Percentiles rank a stretch among this genome's conserved stretches.
Conservation (phyloP, 176 grass and related monocot species). For the Aegilops speltoides region DNA sequence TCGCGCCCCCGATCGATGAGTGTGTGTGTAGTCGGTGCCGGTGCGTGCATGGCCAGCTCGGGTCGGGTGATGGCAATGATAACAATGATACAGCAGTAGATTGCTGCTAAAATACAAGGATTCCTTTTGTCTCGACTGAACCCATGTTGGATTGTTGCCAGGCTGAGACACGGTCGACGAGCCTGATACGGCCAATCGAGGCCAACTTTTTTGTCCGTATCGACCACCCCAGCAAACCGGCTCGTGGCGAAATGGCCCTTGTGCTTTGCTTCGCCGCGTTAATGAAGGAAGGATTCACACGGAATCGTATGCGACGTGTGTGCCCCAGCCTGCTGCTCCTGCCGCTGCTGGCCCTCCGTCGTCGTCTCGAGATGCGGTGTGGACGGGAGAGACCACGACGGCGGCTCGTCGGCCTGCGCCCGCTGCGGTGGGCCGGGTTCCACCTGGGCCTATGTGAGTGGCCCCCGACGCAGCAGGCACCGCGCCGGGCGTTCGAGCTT, state of each 20-base stretch:
- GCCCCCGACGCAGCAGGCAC: not conserved
- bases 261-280: constrained; percentile 7
- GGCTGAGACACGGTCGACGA: not conserved
- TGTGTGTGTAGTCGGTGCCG: not conserved
- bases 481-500: not conserved
- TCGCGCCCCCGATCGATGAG: not conserved
- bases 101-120: constrained; percentile 25
- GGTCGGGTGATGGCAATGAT: not conserved
- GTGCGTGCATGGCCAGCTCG: constrained; percentile 14
- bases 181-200: not conserved
- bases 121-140: not conserved
- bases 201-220: constrained; percentile 20
- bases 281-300: not conserved
- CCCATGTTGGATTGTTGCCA: not conserved
- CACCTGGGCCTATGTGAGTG: not conserved
- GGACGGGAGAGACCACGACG: not conserved
- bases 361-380: not conserved
- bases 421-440: not conserved
- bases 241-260: not conserved
- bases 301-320: not conserved
- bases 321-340: not conserved
- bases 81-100: not conserved
- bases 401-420: not conserved
- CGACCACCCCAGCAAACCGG: constrained; percentile 5
- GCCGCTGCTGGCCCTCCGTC: not conserved